Evolutionary conservation across 345 rosid genomes (phyloP).

Genomic region (Chamaenerion angustifolium): DNA sequence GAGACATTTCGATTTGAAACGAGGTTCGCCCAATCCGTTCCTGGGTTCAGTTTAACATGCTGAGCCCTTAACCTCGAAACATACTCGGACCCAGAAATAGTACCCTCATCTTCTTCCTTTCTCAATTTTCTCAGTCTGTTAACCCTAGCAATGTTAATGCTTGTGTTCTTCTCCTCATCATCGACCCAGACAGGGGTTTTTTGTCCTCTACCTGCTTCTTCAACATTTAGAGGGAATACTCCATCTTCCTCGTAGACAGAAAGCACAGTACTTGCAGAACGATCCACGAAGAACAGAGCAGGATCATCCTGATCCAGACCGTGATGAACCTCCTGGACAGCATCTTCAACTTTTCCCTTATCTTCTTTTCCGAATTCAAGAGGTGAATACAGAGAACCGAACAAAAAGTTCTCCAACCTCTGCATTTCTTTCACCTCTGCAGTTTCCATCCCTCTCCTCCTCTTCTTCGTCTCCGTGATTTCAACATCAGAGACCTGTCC

Average conservation of each 20-base stretch:
- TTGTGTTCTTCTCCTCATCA: constrained; percentile 63
- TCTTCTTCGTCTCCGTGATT: constrained; percentile 36
- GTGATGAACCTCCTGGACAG: too few species aligned
- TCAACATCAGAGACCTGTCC: constrained; percentile 21
- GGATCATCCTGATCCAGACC: constrained; percentile 18
- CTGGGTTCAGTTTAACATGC: constrained; percentile 69
- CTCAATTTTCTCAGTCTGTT: constrained; percentile 84
- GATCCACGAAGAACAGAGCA: constrained; percentile 48
- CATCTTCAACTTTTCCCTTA: constrained; percentile 16
- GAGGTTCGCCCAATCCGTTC: constrained; percentile 76
- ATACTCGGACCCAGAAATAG: constrained; percentile 62
- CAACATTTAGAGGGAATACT: constrained; percentile 19
- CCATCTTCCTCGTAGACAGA: constrained; percentile 27
- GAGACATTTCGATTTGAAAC: constrained; percentile 16
- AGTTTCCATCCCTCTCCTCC: constrained; percentile 26
- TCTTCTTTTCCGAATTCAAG: constrained; percentile 51
- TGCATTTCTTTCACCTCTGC: constrained; percentile 54
- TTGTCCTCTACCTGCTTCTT: constrained; percentile 21
- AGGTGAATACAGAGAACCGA: constrained; percentile 67
- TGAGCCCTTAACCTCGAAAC: constrained; percentile 73
- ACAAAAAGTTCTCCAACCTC: constrained; percentile 58
- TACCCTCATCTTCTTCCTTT: constrained; percentile 61
- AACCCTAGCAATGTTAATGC: constrained; percentile 40
- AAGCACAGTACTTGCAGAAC: constrained; percentile 19
- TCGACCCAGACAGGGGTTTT: constrained; percentile 79